Evolutionary conservation across 2,329 filamentous ascomycete genomes (phyloP).

Genomic region (Fusarium dimerum): DNA sequence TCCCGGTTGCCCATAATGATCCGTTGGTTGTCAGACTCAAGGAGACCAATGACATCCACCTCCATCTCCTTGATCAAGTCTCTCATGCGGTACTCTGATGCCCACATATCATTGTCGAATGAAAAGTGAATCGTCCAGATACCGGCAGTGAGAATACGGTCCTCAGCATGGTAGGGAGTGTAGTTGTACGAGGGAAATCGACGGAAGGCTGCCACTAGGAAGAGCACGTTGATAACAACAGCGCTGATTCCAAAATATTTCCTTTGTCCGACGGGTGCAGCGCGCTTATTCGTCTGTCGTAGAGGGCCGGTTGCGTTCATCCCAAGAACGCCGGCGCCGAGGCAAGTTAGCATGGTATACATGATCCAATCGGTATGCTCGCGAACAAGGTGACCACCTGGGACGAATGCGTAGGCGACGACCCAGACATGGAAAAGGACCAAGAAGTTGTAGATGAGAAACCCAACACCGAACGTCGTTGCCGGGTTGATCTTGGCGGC

Average conservation of each 20-base stretch:
- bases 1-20: constrained; percentile 99
- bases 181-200: constrained; percentile 94
- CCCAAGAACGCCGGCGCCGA: constrained; percentile 84
- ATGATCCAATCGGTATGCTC: constrained; percentile 97
- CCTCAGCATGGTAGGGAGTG: constrained; percentile 82
- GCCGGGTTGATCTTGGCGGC: constrained; percentile 77
- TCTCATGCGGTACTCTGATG: constrained; percentile 89
- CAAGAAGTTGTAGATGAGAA: constrained; percentile 89
- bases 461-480: constrained; percentile 82
- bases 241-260: constrained; percentile 61
- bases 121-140: constrained; percentile 99
- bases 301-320: constrained; percentile 54
- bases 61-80: constrained; percentile 92
- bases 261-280: constrained; percentile 44
- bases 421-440: constrained; percentile 99
- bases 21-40: constrained; percentile 90
- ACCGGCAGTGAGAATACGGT: constrained; percentile 86
- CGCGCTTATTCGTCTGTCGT: constrained; percentile 34
- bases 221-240: constrained; percentile 75
- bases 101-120: constrained; percentile 98
- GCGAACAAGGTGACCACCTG: constrained; percentile 86
- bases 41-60: constrained; percentile 91
- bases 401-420: constrained; percentile 96
- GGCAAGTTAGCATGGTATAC: constrained; percentile 77
- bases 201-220: constrained; percentile 78